Evolutionary conservation across 2,329 filamentous ascomycete genomes (phyloP).

Genomic region (Colletotrichum tropicicola): DNA sequence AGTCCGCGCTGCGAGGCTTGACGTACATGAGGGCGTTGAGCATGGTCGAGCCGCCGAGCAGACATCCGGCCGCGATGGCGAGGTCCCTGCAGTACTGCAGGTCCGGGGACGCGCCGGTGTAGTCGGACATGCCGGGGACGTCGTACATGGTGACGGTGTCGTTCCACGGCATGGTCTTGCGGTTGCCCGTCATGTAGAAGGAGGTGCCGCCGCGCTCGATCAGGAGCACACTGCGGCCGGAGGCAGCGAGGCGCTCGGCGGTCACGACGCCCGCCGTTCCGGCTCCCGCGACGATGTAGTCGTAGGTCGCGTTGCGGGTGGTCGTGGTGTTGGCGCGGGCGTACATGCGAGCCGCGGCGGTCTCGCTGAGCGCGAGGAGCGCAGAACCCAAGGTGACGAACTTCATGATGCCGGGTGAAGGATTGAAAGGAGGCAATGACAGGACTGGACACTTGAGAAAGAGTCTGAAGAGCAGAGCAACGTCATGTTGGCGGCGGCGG

Average conservation of each 20-base stretch:
- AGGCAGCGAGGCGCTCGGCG: constrained; percentile 28
- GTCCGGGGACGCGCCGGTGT: constrained; percentile 11
- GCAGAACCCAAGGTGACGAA: constrained; percentile 16
- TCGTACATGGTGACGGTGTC: constrained; percentile 34
- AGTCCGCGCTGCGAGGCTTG: constrained; percentile 29
- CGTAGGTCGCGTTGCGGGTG: constrained; percentile 26
- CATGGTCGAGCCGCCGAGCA: constrained; percentile 41
- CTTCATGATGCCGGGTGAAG: constrained; percentile 16
- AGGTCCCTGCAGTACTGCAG: constrained; percentile 38
- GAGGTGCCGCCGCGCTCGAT: constrained; percentile 24
- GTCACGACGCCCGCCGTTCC: constrained; percentile 30
- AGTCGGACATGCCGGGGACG: constrained; percentile 32
- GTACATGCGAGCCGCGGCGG: background rate
- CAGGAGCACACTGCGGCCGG: constrained; percentile 30
- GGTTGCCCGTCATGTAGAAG: constrained; percentile 29
- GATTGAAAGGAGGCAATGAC: background rate
- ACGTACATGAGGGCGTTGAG: constrained; percentile 39
- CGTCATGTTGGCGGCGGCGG: background rate
- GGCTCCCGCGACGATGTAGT: constrained; percentile 31
- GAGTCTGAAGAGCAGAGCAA: background rate
- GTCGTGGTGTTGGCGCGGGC: constrained; percentile 17
- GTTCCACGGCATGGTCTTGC: constrained; percentile 37
- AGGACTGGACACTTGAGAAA: background rate
- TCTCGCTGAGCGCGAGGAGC: constrained; percentile 17
- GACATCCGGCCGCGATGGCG: constrained; percentile 37